phyloP scores from a whole-genome alignment of 2,329 filamentous ascomycete species.

The Dothideomycetidae sp. region DNA sequence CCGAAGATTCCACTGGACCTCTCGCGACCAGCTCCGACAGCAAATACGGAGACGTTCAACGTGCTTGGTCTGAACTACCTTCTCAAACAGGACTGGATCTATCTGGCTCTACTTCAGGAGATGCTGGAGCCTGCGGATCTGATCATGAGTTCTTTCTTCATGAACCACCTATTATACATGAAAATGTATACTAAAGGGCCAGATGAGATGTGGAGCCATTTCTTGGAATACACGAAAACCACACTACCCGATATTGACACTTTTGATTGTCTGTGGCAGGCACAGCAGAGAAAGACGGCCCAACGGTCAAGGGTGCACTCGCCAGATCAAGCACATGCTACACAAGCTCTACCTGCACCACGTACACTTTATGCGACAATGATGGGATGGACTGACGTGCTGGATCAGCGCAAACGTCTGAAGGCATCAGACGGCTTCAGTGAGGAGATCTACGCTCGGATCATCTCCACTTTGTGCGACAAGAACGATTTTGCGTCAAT shows the following conservation, averaged over 20 bases:
- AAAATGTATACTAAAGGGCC: constrained; percentile 8
- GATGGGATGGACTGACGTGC: constrained; percentile 6
- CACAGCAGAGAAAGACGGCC: not conserved
- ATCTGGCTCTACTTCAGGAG: constrained; percentile 46
- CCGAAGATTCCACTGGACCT: constrained; percentile 15
- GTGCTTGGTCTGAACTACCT: constrained; percentile 61
- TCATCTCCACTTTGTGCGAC: constrained; percentile 10
- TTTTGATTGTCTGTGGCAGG: constrained; percentile 12
- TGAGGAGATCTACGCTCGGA: constrained; percentile 10
- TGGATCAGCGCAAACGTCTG: not conserved
- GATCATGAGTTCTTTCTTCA: constrained; percentile 55
- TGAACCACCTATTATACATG: constrained; percentile 59
- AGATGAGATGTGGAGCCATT: constrained; percentile 4
- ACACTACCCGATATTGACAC: constrained; percentile 10
- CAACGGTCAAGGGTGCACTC: not conserved
- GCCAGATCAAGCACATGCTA: not conserved
- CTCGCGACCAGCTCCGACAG: constrained; percentile 35
- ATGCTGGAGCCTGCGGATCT: constrained; percentile 51
- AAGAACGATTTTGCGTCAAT: constrained; percentile 11
- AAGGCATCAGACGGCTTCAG: constrained; percentile 1
- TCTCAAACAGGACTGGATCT: constrained; percentile 42
- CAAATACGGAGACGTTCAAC: constrained; percentile 64
- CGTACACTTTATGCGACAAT: constrained; percentile 11
- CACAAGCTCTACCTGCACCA: constrained; percentile 7
- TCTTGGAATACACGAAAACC: constrained; percentile 8